Evolutionary conservation across 2,329 filamentous ascomycete species (phyloP), one percentile per base, ranked within the genome.

Genomic region (Neopestalotiopsis clavispora): DNA sequence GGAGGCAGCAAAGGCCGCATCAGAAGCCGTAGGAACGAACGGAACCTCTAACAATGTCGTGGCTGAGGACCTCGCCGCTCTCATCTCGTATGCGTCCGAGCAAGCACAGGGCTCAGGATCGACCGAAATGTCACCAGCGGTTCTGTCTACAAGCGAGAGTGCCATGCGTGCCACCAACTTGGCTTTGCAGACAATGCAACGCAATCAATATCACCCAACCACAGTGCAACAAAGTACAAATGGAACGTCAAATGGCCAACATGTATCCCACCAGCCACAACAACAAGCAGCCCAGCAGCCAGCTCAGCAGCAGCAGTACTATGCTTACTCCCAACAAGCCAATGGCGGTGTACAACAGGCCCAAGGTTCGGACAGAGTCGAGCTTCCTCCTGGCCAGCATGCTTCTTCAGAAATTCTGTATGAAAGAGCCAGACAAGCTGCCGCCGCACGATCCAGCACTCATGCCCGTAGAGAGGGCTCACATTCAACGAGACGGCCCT

Each of bases 401-500:
- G 85, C 83, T 23, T 83, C 87, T 0, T 89, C 86, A 23, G 82
- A 87, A 0, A 81, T 85, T 1, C 78, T 90, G 1, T 90, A 90
- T 68, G 87, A 89, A 69, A 84, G 85, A 66, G 88, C 88, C 13
- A 84, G 88, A 1, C 87, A 90, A 72, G 87, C 87, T 2, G 87
- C 87, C 0, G 82, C 88, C 0, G 86, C 86, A 5, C 88, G 89
- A 72, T 86, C 85, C 0, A 84, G 86, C 1, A 84, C 85, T 2
- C 86, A 88, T 67, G 84, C 86, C 1, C 79, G 88, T 34, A 80
- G 87, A 57, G 88, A 90, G 74, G 88, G 88, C 1, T 78, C 87
- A 1, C 86, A 89, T 72, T 89, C 87, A 1, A 89, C 88, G 1
- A 88, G 94, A 40, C 88, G 94, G 34, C 94, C 94, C 0, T 97